Base-by-base conservation (phyloP, 2,329 filamentous ascomycete genomes). In the Trichocomaceae sp. region DNA sequence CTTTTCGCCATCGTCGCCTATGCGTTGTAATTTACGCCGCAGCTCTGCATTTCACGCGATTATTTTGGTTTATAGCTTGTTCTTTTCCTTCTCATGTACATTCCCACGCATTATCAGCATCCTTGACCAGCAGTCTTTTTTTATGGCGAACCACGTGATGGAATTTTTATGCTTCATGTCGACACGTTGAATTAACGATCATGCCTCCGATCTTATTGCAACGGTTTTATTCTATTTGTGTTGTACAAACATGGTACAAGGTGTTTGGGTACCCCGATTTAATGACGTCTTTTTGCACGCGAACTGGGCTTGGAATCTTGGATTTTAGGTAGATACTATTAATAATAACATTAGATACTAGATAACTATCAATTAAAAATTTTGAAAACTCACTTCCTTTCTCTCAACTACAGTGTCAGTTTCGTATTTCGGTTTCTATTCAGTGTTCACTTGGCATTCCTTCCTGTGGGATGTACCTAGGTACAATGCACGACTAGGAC, bases 1-100 rank as follows among this genome's bases (percentile, higher is more conserved):
- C 48, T 56, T 45, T 51, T 52, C 29, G 54, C 49, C 54, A 42
- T 56, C 6, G 54, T 56, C n/a, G 54, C 54, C 20, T 56, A 56
- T 33, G 54, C 48, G 10, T 19, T 56, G 49, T 56, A 56, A 41
- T 9, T 50, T 12, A 15, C 13, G 19, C 4, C 5, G 12, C 15
- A 29, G 13, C 20, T 23, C 41, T 12, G 15, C 29, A 19, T 41
- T 50, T 9, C 41, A 41, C 20, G 39, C 17, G 39, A 20, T 20
- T 15, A 33, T 15, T 35, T 35, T 13, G 31, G 31, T 15, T 35
- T 15, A 35, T 15, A 33, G 13, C 15, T 42, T 20, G 17, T 20
- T 22, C 17, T 42, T 22, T 42, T 42, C 17, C 17, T 20, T n/a
- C 3, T 37, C 9, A 10, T 42, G 39, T 42, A 42, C 19, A 42